Base-by-base conservation (phyloP, 2,329 filamentous ascomycete species). In the Penicillium vulpinum region DNA sequence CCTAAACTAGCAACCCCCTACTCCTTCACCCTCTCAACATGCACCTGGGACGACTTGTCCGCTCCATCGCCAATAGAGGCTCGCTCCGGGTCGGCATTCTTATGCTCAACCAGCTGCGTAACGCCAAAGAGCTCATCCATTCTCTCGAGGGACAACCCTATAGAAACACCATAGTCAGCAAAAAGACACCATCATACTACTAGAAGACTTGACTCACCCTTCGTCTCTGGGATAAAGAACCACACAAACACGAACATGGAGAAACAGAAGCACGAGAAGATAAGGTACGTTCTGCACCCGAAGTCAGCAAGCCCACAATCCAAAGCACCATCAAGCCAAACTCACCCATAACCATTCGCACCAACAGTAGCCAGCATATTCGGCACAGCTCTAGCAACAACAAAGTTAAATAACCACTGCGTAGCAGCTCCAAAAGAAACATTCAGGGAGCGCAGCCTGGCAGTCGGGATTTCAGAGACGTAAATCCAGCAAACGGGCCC, bases 351-450 rank as follows among this genome's bases (percentile, higher is more conserved):
- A 49, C 80, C 75, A 45, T 76, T 73, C 16, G 68, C 67, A 10
- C 80, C 81, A 50, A 82, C 78, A 0, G 78, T 83, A 10, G 79
- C 79, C 66, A 90, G 78, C 87, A 90, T 90, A 45, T 83, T 85
- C 2, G 87, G 84, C 4, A 87, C 86, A 33, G 85, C 85, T 56
- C 85, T 77, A 2, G 88, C 87, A 55, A 90, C 85, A 10, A 89
- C 83, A 59, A 90, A 88, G 69, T 91, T 91, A 73, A 90, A 90
- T 5, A 90, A 72, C 87, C 87, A 89, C 66, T 90, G 87, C 0
- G 85, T 88, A 1, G 84, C 85, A 0, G 88, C 87, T 0, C 82
- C 87, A 45, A 90, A 78, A 2, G 87, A 82, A 7, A 90, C 87
- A 66, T 89, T 90, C 62, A 88, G 75, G 18, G 84, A 84, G 54